Percentiles rank a stretch among this genome's conserved stretches.
Conservation (phyloP, 2,329 filamentous ascomycete species). For the Hypoxylon sp. region DNA sequence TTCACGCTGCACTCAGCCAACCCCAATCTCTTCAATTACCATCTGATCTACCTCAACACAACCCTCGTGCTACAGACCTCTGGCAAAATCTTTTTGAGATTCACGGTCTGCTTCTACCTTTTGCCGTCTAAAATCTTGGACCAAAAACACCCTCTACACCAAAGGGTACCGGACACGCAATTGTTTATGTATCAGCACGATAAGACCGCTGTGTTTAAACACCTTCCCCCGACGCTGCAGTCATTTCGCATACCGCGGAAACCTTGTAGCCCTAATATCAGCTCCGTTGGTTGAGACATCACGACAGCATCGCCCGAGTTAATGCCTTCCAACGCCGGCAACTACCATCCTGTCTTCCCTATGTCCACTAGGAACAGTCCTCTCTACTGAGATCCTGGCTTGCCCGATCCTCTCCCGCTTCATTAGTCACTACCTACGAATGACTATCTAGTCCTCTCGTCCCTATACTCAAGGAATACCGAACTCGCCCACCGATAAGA, state of each 20-base stretch:
- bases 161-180: slow-evolving; percentile 59
- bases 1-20: slow-evolving; percentile 19
- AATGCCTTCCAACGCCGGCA: slow-evolving; percentile 70
- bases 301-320: slow-evolving; percentile 62
- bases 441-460: slow-evolving; percentile 49
- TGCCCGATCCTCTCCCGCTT: slow-evolving; percentile 57
- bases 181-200: slow-evolving; percentile 99
- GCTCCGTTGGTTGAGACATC: slow-evolving; percentile 88
- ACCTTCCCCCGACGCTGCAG: slow-evolving; percentile 96
- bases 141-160: slow-evolving; percentile 52
- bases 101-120: slow-evolving; percentile 35
- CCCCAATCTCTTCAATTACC: slow-evolving; percentile 1
- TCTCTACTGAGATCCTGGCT: slow-evolving; percentile 68
- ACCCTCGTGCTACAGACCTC: slow-evolving; percentile 29
- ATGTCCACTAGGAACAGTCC: slow-evolving; percentile 69
- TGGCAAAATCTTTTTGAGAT: slow-evolving; percentile 33
- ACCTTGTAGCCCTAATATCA: slow-evolving; percentile 90
- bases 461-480: slow-evolving; percentile 48
- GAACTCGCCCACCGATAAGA: slow-evolving; percentile 38
- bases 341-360: slow-evolving; percentile 65
- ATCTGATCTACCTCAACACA: neutral
- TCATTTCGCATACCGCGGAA: slow-evolving; percentile 96
- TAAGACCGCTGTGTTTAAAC: slow-evolving; percentile 90
- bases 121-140: slow-evolving; percentile 35
- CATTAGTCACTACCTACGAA: slow-evolving; percentile 54